Evolutionary conservation across 352 stramenopile genomes (phyloP), one percentile per base, ranked within the genome.

Genomic region (Salisapilia sapeloensis): DNA sequence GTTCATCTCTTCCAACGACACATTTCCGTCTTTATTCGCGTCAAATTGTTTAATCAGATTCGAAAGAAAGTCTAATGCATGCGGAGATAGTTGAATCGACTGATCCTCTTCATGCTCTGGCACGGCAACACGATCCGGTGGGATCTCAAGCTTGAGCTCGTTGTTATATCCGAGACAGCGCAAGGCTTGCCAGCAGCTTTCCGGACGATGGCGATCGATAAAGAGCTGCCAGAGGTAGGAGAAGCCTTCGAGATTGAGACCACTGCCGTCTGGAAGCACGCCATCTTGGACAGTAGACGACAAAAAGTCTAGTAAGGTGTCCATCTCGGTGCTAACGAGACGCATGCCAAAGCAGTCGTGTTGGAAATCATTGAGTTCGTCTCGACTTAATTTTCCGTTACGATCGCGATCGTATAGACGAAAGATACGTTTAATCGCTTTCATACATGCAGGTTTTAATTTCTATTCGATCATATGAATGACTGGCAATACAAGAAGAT

Each of bases 331-430:
- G 2, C 61, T 53, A 20, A 89, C 53, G 44, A 92, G 52, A 4
- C 66, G 63, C 40, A 86, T 78, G 6, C 69, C 65, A 47, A 91
- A 93, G 46, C 74, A 93, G 36, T 82, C 67, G 25, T 86, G 64
- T 45, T 93, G 79, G 38, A 90, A 92, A 29, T 86, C 66, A 30
- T 92, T 92, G 17, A 93, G 55, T 38, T 93, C 79, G 10, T 86
- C 66, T 6, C 80, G 66, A 34, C 53, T 91, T 12, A 93, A 50
- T 15, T 90, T 54, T 0, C 78, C 79, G 25, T 71, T 78, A 22
- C 67, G 64, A 36, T 91, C 74, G 9, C 58, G 59, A 29, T 92
- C 80, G 41, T 86, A 92, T 19, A 92, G 46, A 1, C 76, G 76
- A 33, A 93, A 93, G 4, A 71, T 64, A n/a, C 79, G 61, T 37